phyloP scores from a whole-genome alignment of 208 protist species.

The Acanthamoeba royreba region DNA sequence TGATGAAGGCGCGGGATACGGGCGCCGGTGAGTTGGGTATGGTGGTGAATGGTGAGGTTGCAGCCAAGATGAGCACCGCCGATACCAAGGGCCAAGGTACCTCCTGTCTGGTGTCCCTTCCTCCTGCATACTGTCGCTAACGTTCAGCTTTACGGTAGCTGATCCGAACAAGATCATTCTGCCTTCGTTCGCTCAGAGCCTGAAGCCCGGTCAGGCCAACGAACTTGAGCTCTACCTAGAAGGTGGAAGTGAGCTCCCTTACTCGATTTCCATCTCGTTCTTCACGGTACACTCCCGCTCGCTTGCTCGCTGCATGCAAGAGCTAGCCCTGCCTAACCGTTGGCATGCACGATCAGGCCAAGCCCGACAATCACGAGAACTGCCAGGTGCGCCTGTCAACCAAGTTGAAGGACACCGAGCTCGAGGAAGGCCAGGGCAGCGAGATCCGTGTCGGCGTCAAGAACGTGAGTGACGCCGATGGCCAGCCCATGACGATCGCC shows the following conservation, averaged over 20 bases:
- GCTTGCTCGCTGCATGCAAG: not conserved
- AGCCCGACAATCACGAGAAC: not conserved
- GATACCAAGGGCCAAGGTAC: not conserved
- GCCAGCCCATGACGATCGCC: not conserved
- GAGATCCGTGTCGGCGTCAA: not conserved
- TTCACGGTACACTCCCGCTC: not conserved
- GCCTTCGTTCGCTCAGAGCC: not conserved
- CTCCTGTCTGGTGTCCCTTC: not conserved
- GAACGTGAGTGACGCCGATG: not conserved
- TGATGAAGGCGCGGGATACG: not conserved
- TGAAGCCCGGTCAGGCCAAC: not conserved
- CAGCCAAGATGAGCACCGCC: not conserved
- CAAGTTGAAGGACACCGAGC: not conserved
- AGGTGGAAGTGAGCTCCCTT: not conserved
- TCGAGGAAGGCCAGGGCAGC: constrained; percentile 10
- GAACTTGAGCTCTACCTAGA: not conserved
- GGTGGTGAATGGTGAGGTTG: not conserved
- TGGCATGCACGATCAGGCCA: no score
- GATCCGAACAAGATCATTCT: not conserved
- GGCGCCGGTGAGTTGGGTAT: not conserved
- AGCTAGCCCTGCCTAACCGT: no score
- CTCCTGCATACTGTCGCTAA: no score
- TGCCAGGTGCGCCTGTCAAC: not conserved
- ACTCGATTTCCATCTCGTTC: not conserved
- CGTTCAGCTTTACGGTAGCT: no score